A percentile compares a stretch with the other conserved stretches of the same genome.
Conservation (phyloP, 352 stramenopile genomes). For the Phytopythium sindhum region DNA sequence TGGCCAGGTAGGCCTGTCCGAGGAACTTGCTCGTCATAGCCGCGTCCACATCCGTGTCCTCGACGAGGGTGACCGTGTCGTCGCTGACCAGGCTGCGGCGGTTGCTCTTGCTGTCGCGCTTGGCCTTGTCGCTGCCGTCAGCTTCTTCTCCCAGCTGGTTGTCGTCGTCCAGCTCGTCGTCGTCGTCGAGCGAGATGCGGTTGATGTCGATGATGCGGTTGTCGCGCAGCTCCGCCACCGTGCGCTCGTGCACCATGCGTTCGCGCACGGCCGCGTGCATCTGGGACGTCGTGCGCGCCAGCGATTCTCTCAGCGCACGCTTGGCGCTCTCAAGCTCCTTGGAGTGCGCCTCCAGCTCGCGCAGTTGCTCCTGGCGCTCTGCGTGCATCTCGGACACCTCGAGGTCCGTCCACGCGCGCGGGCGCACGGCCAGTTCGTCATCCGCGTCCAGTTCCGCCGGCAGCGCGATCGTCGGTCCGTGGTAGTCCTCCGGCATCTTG, state of each 20-base stretch:
- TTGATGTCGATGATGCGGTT: conserved; percentile 69
- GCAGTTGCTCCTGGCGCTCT: conserved; percentile 67
- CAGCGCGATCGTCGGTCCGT: conserved; percentile 6
- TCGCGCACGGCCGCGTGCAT: conserved; percentile 33
- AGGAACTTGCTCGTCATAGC: conserved; percentile 74
- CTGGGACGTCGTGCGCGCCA: conserved; percentile 29
- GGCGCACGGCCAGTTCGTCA: conserved; percentile 33
- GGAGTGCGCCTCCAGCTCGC: conserved; percentile 63
- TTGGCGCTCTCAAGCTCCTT: conserved; percentile 60
- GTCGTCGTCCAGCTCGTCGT: conserved; percentile 36
- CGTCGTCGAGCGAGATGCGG: conserved; percentile 52
- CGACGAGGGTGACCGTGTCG: conserved; percentile 29
- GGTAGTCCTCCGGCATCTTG: conserved; percentile 2
- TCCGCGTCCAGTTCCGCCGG: conserved; percentile 26
- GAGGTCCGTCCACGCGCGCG: conserved; percentile 62
- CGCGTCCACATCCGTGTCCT: conserved; percentile 55
- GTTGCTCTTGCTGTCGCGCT: conserved; percentile 15
- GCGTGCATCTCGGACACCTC: conserved; percentile 48
- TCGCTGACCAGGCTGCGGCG: conserved; percentile 18
- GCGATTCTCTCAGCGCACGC: conserved; percentile 43
- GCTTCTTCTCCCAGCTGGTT: conserved; percentile 17
- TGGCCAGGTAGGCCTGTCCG: conserved; percentile 63
- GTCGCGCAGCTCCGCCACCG: conserved; percentile 39
- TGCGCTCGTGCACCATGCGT: conserved; percentile 28
- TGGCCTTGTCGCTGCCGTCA: conserved; percentile 5